Base-by-base conservation (phyloP, 2,329 filamentous ascomycete genomes). In the Mycogone perniciosa region DNA sequence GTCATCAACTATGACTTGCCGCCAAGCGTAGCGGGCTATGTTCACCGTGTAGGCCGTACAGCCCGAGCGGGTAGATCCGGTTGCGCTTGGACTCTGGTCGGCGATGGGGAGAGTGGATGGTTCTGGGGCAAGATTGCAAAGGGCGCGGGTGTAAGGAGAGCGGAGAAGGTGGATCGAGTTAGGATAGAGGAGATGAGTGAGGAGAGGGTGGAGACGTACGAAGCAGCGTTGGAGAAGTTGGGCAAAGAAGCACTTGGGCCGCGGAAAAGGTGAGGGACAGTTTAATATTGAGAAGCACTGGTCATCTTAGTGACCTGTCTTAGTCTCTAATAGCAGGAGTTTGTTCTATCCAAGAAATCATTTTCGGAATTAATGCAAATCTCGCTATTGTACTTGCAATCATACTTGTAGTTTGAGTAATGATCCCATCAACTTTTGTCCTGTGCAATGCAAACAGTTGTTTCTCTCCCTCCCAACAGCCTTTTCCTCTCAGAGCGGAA, bases 1-100 rank as follows among this genome's bases (percentile, higher is more conserved):
- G 89, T 97, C 43, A 75, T 97, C 68, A 96, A 96, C 71, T 97
- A 97, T 73, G 92, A 96, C 65, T 77, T 96, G 46, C 92, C 92
- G 0, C 79, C 82, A 4, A 91, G 85, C 61, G 73, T 90, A 33
- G 86, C 86, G 5, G 86, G 84, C 27, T 97, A 97, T 61, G 84
- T 97, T 4, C 93, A 97, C 66, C 85, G 93, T 38, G 89, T 96
- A 2, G 92, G 93, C 35, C 83, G 93, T 51, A 96, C 92, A 1
- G 92, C 92, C 1, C 79, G 91, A 64, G 93, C 89, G 0, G 89
- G 87, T 1, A 81, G 82, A 49, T 59, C 71, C 1, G 92, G 92
- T 1, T 77, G 82, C 44, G 89, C 92, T 1, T 96, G 90, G 88
- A 96, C 90, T 0, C 71, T 99, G 9, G 84, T 95, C 44, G 85